phyloP scores from a whole-genome alignment of 139 green algal genomes.

The Pseudopediastrum boryanum region DNA sequence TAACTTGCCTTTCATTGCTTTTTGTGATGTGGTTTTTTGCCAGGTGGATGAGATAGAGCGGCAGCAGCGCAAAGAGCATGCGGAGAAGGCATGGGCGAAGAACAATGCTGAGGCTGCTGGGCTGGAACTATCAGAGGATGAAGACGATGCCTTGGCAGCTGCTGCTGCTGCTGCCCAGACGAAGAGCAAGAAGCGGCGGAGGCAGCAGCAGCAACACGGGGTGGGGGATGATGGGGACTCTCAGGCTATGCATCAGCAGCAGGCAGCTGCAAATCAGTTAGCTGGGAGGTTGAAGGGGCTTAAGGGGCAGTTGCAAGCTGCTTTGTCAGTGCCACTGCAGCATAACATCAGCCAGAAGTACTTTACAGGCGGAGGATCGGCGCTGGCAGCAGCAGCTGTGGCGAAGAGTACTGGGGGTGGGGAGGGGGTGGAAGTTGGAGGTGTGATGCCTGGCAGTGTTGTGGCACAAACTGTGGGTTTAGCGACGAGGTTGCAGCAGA shows the following conservation, averaged over 20 bases:
- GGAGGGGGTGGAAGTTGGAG: neutral
- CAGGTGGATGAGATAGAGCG: constrained; percentile 73
- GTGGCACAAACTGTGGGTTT: too few relatives aligned
- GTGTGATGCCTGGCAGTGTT: too few relatives aligned
- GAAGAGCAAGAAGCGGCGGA: constrained; percentile 1
- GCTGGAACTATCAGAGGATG: constrained; percentile 20
- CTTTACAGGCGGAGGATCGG: constrained; percentile 25
- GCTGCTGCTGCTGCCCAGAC: neutral
- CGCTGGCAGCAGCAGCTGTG: neutral
- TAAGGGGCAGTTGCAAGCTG: constrained; percentile 21
- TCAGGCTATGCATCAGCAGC: neutral
- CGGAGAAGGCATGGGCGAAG: constrained; percentile 63
- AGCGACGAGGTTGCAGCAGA: constrained; percentile 14
- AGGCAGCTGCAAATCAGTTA: constrained; percentile 2
- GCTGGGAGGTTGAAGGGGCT: constrained; percentile 14
- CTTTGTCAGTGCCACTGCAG: constrained; percentile 27
- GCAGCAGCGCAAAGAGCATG: constrained; percentile 59
- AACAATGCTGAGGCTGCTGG: constrained; percentile 45
- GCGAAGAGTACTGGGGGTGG: neutral
- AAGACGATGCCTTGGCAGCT: neutral
- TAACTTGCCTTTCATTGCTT: neutral
- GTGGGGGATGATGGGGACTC: neutral
- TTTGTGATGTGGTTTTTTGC: constrained; percentile 50
- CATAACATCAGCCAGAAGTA: constrained; percentile 28
- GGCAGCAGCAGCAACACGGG: neutral